Evolutionary conservation across 2,329 filamentous ascomycete genomes (phyloP).

Genomic region (Cadophora malorum): DNA sequence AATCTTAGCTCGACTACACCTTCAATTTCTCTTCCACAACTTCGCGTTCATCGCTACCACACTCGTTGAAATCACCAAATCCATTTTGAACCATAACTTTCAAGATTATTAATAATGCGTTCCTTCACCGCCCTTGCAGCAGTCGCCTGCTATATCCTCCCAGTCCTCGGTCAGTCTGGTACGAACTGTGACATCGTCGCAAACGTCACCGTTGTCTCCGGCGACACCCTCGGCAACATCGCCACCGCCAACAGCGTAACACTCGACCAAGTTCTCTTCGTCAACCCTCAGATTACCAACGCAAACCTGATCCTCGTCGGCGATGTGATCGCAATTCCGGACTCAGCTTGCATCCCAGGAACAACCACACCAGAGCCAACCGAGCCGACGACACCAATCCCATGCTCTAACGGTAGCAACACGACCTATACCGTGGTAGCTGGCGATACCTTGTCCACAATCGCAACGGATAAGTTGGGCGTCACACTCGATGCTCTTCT

Average conservation of each 20-base stretch:
- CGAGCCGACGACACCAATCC: conserved; percentile 15
- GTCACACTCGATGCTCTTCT: conserved; percentile 13
- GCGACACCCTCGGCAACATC: conserved; percentile 26
- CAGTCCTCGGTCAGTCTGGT: background rate
- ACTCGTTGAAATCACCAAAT: background rate
- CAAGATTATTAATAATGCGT: background rate
- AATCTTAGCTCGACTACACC: too few relatives aligned
- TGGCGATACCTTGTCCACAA: conserved; percentile 29
- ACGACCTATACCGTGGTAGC: conserved; percentile 17
- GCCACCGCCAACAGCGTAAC: conserved; percentile 16
- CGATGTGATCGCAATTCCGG: conserved; percentile 28
- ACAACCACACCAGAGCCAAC: background rate
- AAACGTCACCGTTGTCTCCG: conserved; percentile 21
- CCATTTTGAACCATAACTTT: too few relatives aligned
- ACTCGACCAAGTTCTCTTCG: conserved; percentile 27
- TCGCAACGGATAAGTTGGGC: conserved; percentile 31
- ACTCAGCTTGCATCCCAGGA: conserved; percentile 19
- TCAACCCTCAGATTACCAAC: conserved; percentile 32
- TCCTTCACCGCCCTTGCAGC: background rate
- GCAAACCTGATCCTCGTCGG: conserved; percentile 19
- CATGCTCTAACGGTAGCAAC: conserved; percentile 13
- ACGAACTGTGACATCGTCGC: conserved; percentile 25
- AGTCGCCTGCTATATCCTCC: background rate
- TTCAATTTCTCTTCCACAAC: background rate
- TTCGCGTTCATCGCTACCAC: background rate